Conservation (phyloP, 1,139 yeast genomes). For the Geotrichum histeridarum region DNA sequence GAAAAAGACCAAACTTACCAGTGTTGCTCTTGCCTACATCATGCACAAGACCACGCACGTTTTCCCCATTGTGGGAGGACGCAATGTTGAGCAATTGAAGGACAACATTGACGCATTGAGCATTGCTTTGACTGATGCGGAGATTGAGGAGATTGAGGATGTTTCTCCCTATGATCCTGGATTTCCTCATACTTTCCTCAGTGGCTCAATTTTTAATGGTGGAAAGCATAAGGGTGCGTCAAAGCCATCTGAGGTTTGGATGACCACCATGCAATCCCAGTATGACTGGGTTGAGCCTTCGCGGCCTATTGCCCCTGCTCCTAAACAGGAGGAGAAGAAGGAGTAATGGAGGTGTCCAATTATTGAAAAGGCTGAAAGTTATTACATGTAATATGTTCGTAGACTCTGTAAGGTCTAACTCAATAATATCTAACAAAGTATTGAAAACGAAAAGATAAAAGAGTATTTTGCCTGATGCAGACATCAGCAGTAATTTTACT, state of each 20-base stretch:
- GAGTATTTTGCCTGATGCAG: too few species aligned
- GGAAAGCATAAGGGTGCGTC: neutral
- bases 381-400: too few species aligned
- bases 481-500: too few species aligned
- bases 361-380: too few species aligned
- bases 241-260: neutral
- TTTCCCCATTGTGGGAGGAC: neutral
- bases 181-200: conserved; percentile 1
- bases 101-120: neutral
- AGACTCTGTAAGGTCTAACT: too few species aligned
- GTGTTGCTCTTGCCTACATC: neutral
- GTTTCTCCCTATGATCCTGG: neutral
- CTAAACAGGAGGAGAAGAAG: neutral
- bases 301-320: neutral
- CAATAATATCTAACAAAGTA: too few species aligned
- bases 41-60: neutral
- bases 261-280: neutral
- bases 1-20: neutral
- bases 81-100: neutral
- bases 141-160: neutral
- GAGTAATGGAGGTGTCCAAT: too few species aligned
- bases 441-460: too few species aligned
- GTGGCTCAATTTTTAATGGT: neutral
- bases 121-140: neutral
- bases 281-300: neutral